Evolutionary conservation across 306 rosid genomes (phyloP).

Genomic region (Casuarina equisetifolia): DNA sequence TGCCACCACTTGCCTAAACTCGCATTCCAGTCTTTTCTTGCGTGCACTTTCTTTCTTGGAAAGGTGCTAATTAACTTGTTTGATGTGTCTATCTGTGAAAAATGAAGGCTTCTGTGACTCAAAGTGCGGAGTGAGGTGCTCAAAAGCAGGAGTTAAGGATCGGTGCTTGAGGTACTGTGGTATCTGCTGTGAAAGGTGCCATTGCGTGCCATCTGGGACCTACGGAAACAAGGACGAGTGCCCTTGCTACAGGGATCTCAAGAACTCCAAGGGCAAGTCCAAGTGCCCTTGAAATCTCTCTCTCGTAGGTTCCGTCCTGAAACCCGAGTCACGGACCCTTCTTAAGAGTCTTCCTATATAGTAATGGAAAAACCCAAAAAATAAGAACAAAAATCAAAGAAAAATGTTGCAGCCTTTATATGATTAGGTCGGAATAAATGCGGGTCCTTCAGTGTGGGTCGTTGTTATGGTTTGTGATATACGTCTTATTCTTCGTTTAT

Average conservation of each 20-base stretch:
- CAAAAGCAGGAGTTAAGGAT: slow-evolving; percentile 59
- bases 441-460: neutral
- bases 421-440: neutral
- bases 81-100: neutral
- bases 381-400: neutral
- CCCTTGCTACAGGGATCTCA: slow-evolving; percentile 80
- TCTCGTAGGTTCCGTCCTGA: neutral
- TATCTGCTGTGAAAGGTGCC: slow-evolving; percentile 75
- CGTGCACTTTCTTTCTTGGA: no score
- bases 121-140: slow-evolving; percentile 59
- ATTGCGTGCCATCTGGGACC: slow-evolving; percentile 91
- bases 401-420: neutral
- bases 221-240: slow-evolving; percentile 84
- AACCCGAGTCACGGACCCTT: no score
- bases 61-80: neutral
- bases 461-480: neutral
- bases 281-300: slow-evolving; percentile 65
- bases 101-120: slow-evolving; percentile 52
- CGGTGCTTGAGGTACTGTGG: slow-evolving; percentile 78
- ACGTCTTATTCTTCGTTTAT: neutral
- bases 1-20: neutral
- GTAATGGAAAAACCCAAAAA: neutral
- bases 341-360: no score
- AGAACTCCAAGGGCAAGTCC: slow-evolving; percentile 70
- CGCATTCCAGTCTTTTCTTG: no score